Evolutionary conservation across 2,329 filamentous ascomycete genomes (phyloP).

Genomic region (Aspergillus costaricaensis): DNA sequence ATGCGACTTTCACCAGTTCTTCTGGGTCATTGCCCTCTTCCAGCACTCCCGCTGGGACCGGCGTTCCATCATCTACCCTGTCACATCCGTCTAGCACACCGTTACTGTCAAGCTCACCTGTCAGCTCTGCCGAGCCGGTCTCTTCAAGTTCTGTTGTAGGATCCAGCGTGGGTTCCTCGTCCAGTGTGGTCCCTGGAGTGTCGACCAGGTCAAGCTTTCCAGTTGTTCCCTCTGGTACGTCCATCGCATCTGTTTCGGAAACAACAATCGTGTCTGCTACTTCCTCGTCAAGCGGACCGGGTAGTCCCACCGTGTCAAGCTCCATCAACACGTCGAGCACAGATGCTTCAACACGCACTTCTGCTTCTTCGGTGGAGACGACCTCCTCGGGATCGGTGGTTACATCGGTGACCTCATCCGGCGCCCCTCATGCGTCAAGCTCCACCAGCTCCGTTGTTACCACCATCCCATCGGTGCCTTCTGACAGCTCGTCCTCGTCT

Average conservation of each 20-base stretch:
- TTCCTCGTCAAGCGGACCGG: slow-evolving; percentile 10
- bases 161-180: not conserved
- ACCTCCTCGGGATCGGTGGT: not conserved
- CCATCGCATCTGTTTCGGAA: not conserved
- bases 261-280: slow-evolving; percentile 17
- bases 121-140: slow-evolving; percentile 2
- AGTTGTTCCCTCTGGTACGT: not conserved
- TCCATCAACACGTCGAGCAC: slow-evolving; percentile 4
- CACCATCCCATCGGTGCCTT: not conserved
- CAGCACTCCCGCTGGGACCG: not conserved
- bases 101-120: not conserved
- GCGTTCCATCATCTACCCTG: not conserved
- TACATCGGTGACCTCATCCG: not conserved
- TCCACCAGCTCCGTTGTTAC: not conserved
- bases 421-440: not conserved
- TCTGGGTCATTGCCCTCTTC: not conserved
- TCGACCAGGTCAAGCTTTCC: not conserved
- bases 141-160: not conserved
- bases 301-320: slow-evolving; percentile 12
- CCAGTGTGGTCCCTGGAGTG: not conserved
- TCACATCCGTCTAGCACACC: not conserved
- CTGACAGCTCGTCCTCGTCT: not conserved
- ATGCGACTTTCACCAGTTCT: not conserved
- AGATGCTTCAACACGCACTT: not conserved
- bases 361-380: slow-evolving; percentile 2